Evolutionary conservation across 805 yeast species (phyloP).

Genomic region (Trichomonascus vanleenenianus): DNA sequence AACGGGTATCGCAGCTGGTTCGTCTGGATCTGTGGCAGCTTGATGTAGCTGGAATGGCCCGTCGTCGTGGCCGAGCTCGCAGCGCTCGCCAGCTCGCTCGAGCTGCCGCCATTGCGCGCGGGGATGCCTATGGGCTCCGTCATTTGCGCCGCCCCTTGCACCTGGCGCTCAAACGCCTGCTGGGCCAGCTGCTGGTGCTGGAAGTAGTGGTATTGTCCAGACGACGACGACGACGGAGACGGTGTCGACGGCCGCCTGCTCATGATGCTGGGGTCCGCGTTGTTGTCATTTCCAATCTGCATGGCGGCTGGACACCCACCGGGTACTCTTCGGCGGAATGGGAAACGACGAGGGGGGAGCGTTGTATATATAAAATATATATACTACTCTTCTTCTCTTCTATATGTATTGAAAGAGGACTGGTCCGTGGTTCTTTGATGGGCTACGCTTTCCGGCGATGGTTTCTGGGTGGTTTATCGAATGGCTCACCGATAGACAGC

Average conservation of each 20-base stretch:
- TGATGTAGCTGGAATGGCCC: slow-evolving; percentile 3
- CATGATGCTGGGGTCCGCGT: no score
- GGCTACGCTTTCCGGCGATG: not conserved
- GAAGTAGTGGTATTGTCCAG: slow-evolving; percentile 10
- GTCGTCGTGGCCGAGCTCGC: not conserved
- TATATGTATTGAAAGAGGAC: no score
- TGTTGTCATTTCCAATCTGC: no score
- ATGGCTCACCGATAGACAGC: not conserved
- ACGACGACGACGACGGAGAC: no score
- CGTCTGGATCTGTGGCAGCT: slow-evolving; percentile 3
- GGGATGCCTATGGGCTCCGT: slow-evolving; percentile 4
- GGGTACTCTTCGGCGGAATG: no score
- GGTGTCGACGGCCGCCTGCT: no score
- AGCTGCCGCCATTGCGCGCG: slow-evolving; percentile 3
- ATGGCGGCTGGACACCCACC: not conserved
- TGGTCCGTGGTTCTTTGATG: not conserved
- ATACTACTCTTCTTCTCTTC: no score
- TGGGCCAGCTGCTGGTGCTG: slow-evolving; percentile 17
- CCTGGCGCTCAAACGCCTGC: slow-evolving; percentile 12
- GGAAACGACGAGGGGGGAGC: not conserved
- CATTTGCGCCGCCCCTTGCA: slow-evolving; percentile 3
- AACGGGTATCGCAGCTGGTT: slow-evolving; percentile 8
- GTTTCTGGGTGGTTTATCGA: not conserved
- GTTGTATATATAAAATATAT: no score
- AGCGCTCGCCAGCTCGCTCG: not conserved